These are phyloP conservation scores for Acidiella bohemica DNA, from an alignment of 495 filamentous ascomycete species.

Conservation along the genomic window DNA sequence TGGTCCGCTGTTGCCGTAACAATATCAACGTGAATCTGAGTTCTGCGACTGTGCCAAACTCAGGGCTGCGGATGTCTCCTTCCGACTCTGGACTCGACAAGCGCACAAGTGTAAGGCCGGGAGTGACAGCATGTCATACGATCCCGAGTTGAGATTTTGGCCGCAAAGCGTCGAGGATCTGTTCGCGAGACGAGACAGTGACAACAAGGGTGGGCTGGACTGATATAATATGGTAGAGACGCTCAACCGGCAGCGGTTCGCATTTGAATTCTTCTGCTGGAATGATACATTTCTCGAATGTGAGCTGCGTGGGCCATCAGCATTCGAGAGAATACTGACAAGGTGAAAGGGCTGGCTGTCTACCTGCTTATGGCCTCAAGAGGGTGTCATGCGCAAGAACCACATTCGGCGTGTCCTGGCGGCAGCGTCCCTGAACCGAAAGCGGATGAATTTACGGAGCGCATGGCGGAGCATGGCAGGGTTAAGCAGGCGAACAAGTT, in stretches of 20 bases:
- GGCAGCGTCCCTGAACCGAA: constrained; percentile 14
- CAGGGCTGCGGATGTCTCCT: constrained; percentile 36
- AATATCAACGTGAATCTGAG: constrained; percentile 40
- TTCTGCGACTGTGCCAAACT: constrained; percentile 35
- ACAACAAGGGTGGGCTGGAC: constrained; percentile 25
- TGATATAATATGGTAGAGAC: constrained; percentile 24
- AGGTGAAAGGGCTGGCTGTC: constrained; percentile 33
- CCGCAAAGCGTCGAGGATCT: constrained; percentile 45
- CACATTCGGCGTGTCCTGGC: constrained; percentile 26
- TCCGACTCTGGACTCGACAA: constrained; percentile 36
- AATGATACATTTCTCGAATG: constrained; percentile 31
- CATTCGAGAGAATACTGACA: not conserved
- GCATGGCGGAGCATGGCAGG: constrained; percentile 1
- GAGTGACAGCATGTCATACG: constrained; percentile 39
- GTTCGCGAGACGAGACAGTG: constrained; percentile 40
- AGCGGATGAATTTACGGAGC: constrained; percentile 11
- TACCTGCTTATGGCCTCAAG: constrained; percentile 38
- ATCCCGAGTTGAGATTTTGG: constrained; percentile 41
- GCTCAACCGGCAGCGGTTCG: constrained; percentile 32
- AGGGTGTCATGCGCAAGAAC: constrained; percentile 36
- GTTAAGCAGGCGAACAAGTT: not conserved
- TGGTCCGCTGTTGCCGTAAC: constrained; percentile 33
- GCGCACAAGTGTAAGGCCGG: constrained; percentile 49
- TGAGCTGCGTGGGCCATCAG: constrained; percentile 8
- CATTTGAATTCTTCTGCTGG: constrained; percentile 37